Base-by-base conservation (phyloP, 164 flowering plant genomes). In the Amborella trichopoda region DNA sequence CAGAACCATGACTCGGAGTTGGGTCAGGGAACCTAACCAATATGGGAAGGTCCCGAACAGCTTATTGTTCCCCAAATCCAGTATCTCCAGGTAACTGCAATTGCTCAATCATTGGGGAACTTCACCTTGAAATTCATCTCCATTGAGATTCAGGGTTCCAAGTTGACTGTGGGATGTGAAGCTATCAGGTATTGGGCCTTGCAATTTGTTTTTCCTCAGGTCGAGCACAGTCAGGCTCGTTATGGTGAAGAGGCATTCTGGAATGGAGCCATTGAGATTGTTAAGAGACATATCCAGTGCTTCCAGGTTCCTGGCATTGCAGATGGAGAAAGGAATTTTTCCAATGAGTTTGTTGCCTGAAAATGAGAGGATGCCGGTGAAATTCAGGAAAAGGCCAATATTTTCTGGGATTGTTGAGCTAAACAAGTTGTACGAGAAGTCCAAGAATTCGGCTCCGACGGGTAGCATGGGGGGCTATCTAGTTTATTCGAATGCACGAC, bases 241-340 rank as follows among this genome's bases (percentile, higher is more conserved):
- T 6, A 10, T 38, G 11, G 32, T 8, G 22, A 18, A 11, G 3
- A 81, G 12, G 44, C 90, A 81, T 0, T 13, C 0, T 0, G 85
- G 83, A 6, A 78, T 59, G 1, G 2, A 11, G 4, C 79, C 78
- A 36, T n/a, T 48, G 23, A 81, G 55, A 3, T 19, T 14, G 48
- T 81, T 81, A 27, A 44, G 18, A 0, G 85, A 76, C 24, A 81
- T 44, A 39, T 74, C 73, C 24, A 74, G 73, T 40, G 69, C 79
- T 40, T 48, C 53, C 10, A 74, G 70, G 23, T 26, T 37, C 1
- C 2, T 11, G 0, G 63, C 69, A 37, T 54, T 58, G 66, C 89
- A 81, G 1, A 77, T 28, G 4, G 80, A 71, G 16, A 25, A 26
- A 16, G 90, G 83, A 26, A 81, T 70, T 6, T 0, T 13, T 11